phyloP scores from a whole-genome alignment of 2,329 filamentous ascomycete species.

The Macroventuria anomochaeta region DNA sequence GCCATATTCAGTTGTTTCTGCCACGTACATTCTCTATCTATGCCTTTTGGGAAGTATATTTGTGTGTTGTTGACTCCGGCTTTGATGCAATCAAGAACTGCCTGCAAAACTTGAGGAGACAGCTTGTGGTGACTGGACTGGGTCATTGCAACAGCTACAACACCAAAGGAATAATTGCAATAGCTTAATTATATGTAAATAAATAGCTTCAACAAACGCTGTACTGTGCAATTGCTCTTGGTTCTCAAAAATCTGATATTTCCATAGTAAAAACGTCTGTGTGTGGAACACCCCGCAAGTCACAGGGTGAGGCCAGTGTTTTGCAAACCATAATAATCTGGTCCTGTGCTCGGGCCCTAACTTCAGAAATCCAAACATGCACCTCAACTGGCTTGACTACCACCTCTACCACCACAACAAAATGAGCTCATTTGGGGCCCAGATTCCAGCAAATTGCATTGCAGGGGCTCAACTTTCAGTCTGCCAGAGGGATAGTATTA shows the following conservation, averaged over 20 bases:
- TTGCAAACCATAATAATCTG: neutral
- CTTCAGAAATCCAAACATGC: no score
- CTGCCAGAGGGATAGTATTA: no score
- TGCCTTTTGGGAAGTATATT: neutral
- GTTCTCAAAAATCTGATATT: neutral
- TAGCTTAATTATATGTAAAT: neutral
- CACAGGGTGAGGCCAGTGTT: neutral
- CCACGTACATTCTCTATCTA: neutral
- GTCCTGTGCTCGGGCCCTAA: no score
- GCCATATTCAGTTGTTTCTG: neutral
- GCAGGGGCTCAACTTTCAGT: no score
- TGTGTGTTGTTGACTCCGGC: neutral
- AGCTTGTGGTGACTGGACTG: neutral
- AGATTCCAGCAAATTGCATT: no score
- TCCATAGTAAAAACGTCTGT: neutral
- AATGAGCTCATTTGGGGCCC: no score
- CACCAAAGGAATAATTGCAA: slow-evolving; percentile 3
- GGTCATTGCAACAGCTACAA: slow-evolving; percentile 1
- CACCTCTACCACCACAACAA: no score
- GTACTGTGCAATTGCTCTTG: neutral
- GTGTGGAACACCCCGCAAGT: no score
- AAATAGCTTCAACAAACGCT: neutral
- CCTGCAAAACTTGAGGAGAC: neutral
- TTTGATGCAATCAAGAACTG: slow-evolving; percentile 1
- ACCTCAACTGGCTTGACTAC: no score